A percentile compares a stretch with the other conserved stretches of the same genome.
These are phyloP conservation scores for Ophiostoma sp. DNA, from an alignment of 2,329 filamentous ascomycete species.

Conservation along the genomic window DNA sequence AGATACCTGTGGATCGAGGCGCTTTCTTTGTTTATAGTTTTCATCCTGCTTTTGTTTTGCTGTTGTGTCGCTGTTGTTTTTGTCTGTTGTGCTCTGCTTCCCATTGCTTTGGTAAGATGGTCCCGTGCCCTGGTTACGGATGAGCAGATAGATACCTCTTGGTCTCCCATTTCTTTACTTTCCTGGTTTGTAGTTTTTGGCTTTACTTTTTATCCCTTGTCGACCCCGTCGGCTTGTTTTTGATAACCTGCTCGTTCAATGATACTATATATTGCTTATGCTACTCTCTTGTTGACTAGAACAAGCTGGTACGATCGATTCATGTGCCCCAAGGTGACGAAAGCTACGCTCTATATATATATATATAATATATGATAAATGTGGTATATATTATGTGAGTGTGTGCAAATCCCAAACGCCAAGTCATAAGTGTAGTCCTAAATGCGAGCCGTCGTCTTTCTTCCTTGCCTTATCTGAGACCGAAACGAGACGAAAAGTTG, in stretches of 20 bases:
- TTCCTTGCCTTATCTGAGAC: conserved; percentile 45
- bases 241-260: not conserved
- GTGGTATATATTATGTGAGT: not conserved
- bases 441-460: not conserved
- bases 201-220: not conserved
- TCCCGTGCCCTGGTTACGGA: not conserved
- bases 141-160: not conserved
- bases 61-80: not conserved
- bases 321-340: not conserved
- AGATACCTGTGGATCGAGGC: conserved; percentile 3
- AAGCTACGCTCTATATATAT: too few relatives aligned
- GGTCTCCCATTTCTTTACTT: not conserved
- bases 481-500: conserved; percentile 70
- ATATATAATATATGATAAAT: too few relatives aligned
- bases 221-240: not conserved
- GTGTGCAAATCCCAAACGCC: not conserved
- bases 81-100: not conserved
- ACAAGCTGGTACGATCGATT: not conserved
- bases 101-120: not conserved
- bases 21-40: not conserved
- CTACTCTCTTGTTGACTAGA: not conserved
- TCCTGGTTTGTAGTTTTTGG: not conserved
- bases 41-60: not conserved
- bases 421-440: not conserved
- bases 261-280: not conserved